Base-by-base conservation (phyloP, 345 rosid species). In the Salix arbutifolia region DNA sequence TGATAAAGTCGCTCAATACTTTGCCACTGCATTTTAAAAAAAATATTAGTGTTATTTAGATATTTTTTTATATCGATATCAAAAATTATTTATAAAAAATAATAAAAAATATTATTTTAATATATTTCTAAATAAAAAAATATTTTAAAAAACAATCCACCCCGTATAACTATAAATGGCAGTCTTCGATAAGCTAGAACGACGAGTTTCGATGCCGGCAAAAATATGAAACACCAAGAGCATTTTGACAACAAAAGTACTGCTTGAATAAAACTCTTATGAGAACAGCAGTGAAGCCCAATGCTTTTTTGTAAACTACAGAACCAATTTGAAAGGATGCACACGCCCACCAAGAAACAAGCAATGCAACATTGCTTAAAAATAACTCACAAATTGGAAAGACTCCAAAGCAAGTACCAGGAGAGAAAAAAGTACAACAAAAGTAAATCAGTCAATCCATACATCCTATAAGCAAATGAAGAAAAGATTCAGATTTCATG, bases 311-410 rank as follows among this genome's bases (percentile, higher is more conserved):
- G 42, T 26, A 35, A 61, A 56, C 40, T 65, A 18, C 70, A 67
- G 46, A 70, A 70, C 52, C 62, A 58, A 53, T 13, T 48, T 1
- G 19, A 76, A n/a, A 46, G 50, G 50, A 75, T 64, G 77, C 62
- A 28, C 25, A 3, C 25, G 18, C 37, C 68, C 38, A 33, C n/a
- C 44, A 40, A 40, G 44, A 76, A 66, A 31, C 69, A 58, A 1
- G 58, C 70, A 75, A 71, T 25, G 69, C 58, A 42, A 50, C 35
- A 48, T 26, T 72, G 74, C 77, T 25, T 30, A 17, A 44, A 44
- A 44, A 21, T 8, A 61, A 69, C 33, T 21, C 78, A 56, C 48
- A 11, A 26, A 68, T 28, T 7, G 33, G 21, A 25, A 75, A 53
- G 5, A 4, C 52, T 33, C 28, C 13, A 60, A 6, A 38, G 69